These are phyloP conservation scores for Podospora anserina DNA, from an alignment of 495 filamentous ascomycete genomes.

Conservation along the genomic window DNA sequence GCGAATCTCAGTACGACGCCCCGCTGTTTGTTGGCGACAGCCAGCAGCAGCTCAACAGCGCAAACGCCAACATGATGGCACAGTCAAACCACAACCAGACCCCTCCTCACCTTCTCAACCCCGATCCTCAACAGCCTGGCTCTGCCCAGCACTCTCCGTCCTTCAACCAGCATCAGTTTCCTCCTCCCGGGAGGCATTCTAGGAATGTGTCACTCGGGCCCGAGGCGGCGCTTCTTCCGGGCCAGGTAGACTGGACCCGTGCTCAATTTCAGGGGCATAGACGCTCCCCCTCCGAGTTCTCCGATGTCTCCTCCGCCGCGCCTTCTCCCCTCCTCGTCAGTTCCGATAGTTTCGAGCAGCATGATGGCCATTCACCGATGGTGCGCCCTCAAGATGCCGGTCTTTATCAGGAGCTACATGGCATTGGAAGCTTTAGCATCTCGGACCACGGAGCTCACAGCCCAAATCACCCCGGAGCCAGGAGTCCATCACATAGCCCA, in stretches of 20 bases:
- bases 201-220: constrained; percentile 79
- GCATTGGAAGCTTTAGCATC: constrained; percentile 76
- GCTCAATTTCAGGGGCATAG: constrained; percentile 73
- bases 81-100: constrained; percentile 58
- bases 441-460: constrained; percentile 63
- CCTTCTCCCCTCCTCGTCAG: constrained; percentile 78
- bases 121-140: constrained; percentile 50
- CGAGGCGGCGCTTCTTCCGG: constrained; percentile 65
- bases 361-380: constrained; percentile 75
- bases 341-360: constrained; percentile 72
- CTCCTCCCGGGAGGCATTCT: constrained; percentile 60
- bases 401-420: constrained; percentile 73
- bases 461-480: constrained; percentile 50
- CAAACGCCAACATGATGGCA: constrained; percentile 65
- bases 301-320: constrained; percentile 75
- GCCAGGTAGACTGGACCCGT: constrained; percentile 69
- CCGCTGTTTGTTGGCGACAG: constrained; percentile 48
- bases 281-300: constrained; percentile 83
- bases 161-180: constrained; percentile 56
- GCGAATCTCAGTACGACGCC: constrained; percentile 45
- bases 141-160: constrained; percentile 56
- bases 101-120: constrained; percentile 67
- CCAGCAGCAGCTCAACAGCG: constrained; percentile 55
- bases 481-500: constrained; percentile 80
- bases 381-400: constrained; percentile 68